Conservation (phyloP, 805 yeast genomes). For the Candida takata region DNA sequence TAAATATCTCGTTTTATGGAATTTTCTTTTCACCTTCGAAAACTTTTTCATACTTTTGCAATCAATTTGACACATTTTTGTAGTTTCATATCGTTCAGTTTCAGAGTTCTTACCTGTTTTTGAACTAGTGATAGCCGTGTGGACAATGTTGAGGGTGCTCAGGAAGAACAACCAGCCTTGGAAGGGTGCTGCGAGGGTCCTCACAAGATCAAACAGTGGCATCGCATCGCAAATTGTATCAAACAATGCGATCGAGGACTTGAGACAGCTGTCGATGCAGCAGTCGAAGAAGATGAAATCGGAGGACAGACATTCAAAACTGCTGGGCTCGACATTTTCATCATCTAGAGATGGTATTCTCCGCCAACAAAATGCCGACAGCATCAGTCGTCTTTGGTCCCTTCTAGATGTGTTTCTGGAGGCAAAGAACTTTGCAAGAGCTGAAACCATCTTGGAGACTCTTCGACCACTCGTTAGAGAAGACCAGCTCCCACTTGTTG, state of each 20-base stretch:
- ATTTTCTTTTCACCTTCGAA: not conserved
- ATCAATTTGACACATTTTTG: not conserved
- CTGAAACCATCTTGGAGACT: slow-evolving; percentile 58
- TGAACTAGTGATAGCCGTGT: no score
- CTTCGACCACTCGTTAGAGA: slow-evolving; percentile 42
- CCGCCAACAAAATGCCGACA: slow-evolving; percentile 35
- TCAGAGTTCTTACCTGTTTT: no score
- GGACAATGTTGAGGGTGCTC: slow-evolving; percentile 6
- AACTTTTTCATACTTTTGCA: not conserved
- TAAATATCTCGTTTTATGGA: no score
- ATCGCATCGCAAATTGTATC: not conserved
- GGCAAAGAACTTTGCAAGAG: slow-evolving; percentile 59
- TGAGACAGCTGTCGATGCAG: slow-evolving; percentile 7
- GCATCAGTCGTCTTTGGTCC: slow-evolving; percentile 64
- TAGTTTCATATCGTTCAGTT: no score
- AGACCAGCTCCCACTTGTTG: slow-evolving; percentile 43
- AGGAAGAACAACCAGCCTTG: not conserved
- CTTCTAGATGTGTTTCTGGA: slow-evolving; percentile 72
- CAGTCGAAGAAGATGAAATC: not conserved
- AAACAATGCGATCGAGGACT: slow-evolving; percentile 11
- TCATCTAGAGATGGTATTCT: slow-evolving; percentile 16
- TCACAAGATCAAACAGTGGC: not conserved
- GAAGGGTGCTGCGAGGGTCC: not conserved
- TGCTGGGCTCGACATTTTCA: slow-evolving; percentile 15
- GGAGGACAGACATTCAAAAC: slow-evolving; percentile 4